Evolutionary conservation across 805 yeast species (phyloP), one percentile per base, ranked within the genome.

Genomic region (Metschnikowia drakensbergensis): DNA sequence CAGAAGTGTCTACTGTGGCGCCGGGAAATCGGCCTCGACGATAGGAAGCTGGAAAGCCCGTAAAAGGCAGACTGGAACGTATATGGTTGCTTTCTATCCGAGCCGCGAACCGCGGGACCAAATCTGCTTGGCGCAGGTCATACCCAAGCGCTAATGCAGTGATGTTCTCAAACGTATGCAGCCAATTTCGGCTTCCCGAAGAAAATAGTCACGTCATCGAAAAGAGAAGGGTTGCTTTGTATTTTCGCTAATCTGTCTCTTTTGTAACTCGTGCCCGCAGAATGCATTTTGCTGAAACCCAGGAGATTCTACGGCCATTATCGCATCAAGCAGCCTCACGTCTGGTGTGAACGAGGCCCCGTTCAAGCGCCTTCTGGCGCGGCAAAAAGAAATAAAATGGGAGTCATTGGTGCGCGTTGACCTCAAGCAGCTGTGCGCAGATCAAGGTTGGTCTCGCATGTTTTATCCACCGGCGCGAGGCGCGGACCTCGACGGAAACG

Each of bases 401-500:
- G 13, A 37, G 25, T 28, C 5, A 31, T n/a, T 23, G 13, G 32
- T 8, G 41, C 41, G 41, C 17, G 17, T 17, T 13, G 11, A 37
- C 22, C 41, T 13, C 17, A 8, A 17, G 17, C 17, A 17, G 17
- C 17, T 17, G 17, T 37, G 41, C 32, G 41, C 25, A 27, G 5
- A 5, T 10, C 13, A 13, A 27, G 31, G n/a, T 22, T 37, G 41
- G 41, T 37, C 41, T 37, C 41, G 41, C 41, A 37, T 26, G 41
- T 27, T 37, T 27, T 32, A 5, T 13, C 28, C 13, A 13, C 25
- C 9, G 13, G 23, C 32, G 41, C 17, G 17, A 17, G 17, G 17
- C 17, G 2, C 17, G 17, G 17, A 17, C 17, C 17, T 17, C 17
- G 17, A 17, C 17, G 17, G 17, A 17, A 17, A 17, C 17, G 17